Evolutionary conservation across 2,329 filamentous ascomycete species (phyloP).

Genomic region (Trichoderma sp.): DNA sequence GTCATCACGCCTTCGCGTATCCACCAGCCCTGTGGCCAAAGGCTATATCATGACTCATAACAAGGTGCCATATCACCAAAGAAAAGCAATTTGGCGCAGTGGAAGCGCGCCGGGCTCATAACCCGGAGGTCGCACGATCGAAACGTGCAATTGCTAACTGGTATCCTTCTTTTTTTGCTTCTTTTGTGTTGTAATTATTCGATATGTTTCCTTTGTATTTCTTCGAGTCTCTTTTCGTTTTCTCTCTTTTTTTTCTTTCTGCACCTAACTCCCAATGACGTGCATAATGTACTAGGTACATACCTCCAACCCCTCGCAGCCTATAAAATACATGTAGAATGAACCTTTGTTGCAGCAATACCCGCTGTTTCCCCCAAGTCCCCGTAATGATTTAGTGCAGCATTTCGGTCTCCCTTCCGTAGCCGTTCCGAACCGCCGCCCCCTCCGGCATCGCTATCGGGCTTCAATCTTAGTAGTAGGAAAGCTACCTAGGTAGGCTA

Average conservation of each 20-base stretch:
- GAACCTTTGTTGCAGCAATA: not conserved
- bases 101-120: slow-evolving; percentile 32
- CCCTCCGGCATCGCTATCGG: slow-evolving; percentile 16
- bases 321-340: not conserved
- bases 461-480: not conserved
- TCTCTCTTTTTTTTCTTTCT: not conserved
- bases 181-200: not conserved
- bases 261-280: not conserved
- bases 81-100: slow-evolving; percentile 32
- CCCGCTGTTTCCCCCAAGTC: not conserved
- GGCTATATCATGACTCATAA: slow-evolving; percentile 13
- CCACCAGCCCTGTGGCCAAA: not conserved
- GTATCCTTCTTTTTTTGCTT: slow-evolving; percentile 15
- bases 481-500: too few species aligned
- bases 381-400: not conserved
- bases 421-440: slow-evolving; percentile 15
- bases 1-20: not conserved
- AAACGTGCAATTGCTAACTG: slow-evolving; percentile 33
- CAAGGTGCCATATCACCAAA: not conserved
- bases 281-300: not conserved
- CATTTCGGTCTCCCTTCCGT: not conserved
- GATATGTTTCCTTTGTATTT: not conserved
- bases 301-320: fast-evolving
- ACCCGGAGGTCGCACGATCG: slow-evolving; percentile 32
- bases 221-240: not conserved